A percentile compares a stretch with the other conserved stretches of the same genome.
Evolutionary conservation across 306 rosid genomes (phyloP).

Genomic region (Pachyrhizus erosus): DNA sequence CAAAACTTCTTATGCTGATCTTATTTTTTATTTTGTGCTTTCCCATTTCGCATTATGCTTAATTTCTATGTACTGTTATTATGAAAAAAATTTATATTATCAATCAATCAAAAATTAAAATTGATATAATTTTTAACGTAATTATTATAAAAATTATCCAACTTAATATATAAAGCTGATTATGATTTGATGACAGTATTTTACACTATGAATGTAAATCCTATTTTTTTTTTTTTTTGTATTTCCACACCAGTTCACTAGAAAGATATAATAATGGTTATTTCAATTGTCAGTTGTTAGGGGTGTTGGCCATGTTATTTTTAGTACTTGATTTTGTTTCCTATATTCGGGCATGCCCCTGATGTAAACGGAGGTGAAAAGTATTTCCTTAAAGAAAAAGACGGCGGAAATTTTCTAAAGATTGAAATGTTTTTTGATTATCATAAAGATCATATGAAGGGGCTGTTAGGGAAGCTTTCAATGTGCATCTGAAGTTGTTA

Average conservation of each 20-base stretch:
- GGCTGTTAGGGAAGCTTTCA: background rate
- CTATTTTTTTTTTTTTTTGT: background rate
- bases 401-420: background rate
- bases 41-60: background rate
- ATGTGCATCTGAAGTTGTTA: background rate
- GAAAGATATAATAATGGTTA: background rate
- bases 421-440: slow-evolving; percentile 8
- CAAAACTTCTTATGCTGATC: background rate
- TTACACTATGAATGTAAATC: too few relatives aligned
- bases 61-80: background rate
- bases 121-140: background rate
- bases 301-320: background rate
- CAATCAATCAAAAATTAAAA: background rate
- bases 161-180: too few relatives aligned
- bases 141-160: background rate
- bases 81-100: background rate
- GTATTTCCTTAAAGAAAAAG: background rate
- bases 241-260: background rate
- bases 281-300: background rate
- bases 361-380: background rate
- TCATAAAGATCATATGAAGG: slow-evolving; percentile 7
- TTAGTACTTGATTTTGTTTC: slow-evolving; percentile 34
- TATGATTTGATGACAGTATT: too few relatives aligned
- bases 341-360: background rate
- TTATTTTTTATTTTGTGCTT: background rate